Base-by-base conservation (phyloP, 441 rosid species). In the Daphne laureola region DNA sequence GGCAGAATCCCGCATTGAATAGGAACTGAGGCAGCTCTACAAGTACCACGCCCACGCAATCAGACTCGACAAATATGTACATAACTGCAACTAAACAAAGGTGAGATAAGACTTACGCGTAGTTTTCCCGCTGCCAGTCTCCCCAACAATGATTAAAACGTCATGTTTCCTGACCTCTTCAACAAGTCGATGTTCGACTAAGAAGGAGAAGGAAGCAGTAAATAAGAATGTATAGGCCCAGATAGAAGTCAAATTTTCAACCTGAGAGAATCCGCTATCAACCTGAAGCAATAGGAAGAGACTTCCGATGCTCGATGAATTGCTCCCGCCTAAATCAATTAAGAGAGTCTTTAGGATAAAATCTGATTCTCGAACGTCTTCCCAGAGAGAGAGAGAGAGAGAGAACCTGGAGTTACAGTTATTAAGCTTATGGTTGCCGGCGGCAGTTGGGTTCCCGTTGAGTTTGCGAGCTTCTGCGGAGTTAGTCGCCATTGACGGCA, bases 121-220 rank as follows among this genome's bases (percentile, higher is more conserved):
- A 12, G 97, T 86, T 73, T 92, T 92, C 23, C 98, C 98, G 36
- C 98, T 89, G 17, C 97, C 98, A 25, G 97, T 92, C 75, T 89
- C 98, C 14, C 97, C 98, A 53, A 92, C 96, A 16, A 92, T 71
- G 17, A 89, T 86, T 59, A 92, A 52, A 54, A 67, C 67, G 61
- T 83, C 80, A 55, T 86, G 73, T 2, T 63, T 67, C 17, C 61
- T 65, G 46, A 89, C 82, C 79, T 81, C 98, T 36, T 86, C 83
- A 16, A 84, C 46, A 9, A 92, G 79, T 17, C 88, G 75, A 56
- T 59, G 73, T 84, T 81, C 90, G 63, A 78, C 96, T 91, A 54
- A 31, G 55, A 53, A 12, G 27, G 23, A 31, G 58, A 21, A 54
- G 7, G 49, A 43, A 3, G 3, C 47, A 57, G 21, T 5, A n/a